Base-by-base conservation (phyloP, 192 early-diverging fungal genomes). In the Coemansia pectinata region DNA sequence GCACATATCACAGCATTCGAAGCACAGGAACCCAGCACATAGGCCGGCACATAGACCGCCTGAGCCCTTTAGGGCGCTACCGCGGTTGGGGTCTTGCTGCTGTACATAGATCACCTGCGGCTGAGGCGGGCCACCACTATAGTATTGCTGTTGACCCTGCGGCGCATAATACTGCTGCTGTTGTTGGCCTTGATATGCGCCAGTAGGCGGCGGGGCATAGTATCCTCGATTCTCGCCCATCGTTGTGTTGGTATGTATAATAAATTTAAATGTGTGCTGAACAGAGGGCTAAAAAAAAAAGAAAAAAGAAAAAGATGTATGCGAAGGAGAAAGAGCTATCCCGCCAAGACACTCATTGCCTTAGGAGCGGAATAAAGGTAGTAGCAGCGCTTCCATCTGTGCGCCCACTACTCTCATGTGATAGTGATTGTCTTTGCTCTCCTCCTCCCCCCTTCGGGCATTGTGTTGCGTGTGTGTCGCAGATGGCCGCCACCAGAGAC, bases 121-220 rank as follows among this genome's bases (percentile, higher is more conserved):
- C 38, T 50, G 36, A 39, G 57, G 66, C 40, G 57, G 72, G 17
- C 57, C 60, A 23, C 66, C 66, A 23, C 48, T 40, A 29, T 73
- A 73, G 65, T 73, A 73, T 50, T 73, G 71, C 5, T 58, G 38
- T 12, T 63, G 63, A 29, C 33, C 42, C 21, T 57, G 47, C 31
- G 64, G 74, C 4, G 59, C 52, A 38, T 79, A 71, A 0, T 33
- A 34, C 29, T 44, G 52, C 53, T 42, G 63, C 7, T 53, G 14
- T 3, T 53, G 14, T 5, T 61, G 66, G 39, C 67, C 57, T 8
- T 40, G 40, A 15, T 59, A 69, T 25, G 38, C 12, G 39, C 58
- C 55, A 17, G 31, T 42, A 14, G 65, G 65, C n/a, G 48, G 65
- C 5, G 71, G 71, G 4, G 63, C 64, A 55, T 50, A 66, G 58